Evolutionary conservation across 139 green algal genomes (phyloP).

Genomic region (Picochlorum sp.): DNA sequence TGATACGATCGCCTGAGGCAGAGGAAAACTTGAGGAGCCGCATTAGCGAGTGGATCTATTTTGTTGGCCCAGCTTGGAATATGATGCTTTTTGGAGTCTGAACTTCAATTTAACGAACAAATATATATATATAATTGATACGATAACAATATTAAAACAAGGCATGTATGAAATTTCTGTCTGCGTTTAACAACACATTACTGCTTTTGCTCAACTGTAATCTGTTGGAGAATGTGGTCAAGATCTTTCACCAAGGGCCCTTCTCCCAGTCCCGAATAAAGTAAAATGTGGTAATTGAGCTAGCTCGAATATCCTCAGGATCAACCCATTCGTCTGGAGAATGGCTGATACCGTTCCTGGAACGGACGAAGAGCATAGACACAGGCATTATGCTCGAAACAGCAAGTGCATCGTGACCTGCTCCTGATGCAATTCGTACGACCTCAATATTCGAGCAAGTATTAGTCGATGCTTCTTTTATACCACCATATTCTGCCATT

Average conservation of each 20-base stretch:
- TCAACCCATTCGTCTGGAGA: conserved; percentile 65
- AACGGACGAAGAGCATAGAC: conserved; percentile 87
- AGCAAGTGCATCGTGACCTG: conserved; percentile 84
- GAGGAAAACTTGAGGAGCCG: neutral
- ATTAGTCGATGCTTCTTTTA: neutral
- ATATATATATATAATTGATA: too few relatives aligned
- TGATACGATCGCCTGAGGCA: neutral
- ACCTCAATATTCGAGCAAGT: conserved; percentile 17
- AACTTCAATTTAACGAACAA: neutral
- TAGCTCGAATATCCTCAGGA: conserved; percentile 50
- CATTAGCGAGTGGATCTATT: conserved; percentile 4
- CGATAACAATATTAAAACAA: too few relatives aligned
- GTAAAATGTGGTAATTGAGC: conserved; percentile 32
- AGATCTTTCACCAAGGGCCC: neutral
- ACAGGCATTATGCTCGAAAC: conserved; percentile 63
- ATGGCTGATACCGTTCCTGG: conserved; percentile 67
- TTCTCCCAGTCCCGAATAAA: conserved; percentile 14
- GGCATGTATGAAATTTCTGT: too few relatives aligned
- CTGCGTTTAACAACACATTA: too few relatives aligned
- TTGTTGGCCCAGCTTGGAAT: conserved; percentile 10
- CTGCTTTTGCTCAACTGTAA: too few relatives aligned
- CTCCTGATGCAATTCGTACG: conserved; percentile 65
- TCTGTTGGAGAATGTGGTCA: too few relatives aligned
- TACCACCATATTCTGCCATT: neutral
- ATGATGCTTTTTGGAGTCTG: neutral